A percentile compares a stretch with the other conserved stretches of the same genome.
These are phyloP conservation scores for Leishmania amazonensis DNA, from an alignment of 208 protist genomes.

Conservation along the genomic window DNA sequence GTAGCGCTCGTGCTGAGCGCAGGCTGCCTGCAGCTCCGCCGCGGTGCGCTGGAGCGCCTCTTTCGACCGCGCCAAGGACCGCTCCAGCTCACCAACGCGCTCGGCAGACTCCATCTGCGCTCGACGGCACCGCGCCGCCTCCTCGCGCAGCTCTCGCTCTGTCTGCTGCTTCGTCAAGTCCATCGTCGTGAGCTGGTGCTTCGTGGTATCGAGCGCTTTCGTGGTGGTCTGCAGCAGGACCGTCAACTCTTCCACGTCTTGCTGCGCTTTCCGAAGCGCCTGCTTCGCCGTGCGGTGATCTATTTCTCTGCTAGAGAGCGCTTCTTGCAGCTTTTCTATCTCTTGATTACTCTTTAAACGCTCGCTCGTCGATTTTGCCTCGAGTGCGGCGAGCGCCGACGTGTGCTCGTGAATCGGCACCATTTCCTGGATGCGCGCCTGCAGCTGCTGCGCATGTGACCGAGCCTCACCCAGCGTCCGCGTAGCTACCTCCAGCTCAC, in stretches of 20 bases:
- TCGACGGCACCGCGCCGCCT: conserved; percentile 18
- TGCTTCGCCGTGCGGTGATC: conserved; percentile 16
- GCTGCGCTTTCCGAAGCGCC: conserved; percentile 16
- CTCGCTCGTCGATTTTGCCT: conserved; percentile 12
- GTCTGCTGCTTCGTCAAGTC: conserved; percentile 14
- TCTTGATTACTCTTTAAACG: conserved; percentile 17
- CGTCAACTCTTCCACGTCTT: conserved; percentile 19
- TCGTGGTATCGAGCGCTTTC: conserved; percentile 20
- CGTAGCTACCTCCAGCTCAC: conserved; percentile 3
- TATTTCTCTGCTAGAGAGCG: conserved; percentile 23
- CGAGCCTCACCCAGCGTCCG: conserved; percentile 12
- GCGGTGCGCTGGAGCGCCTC: conserved; percentile 16
- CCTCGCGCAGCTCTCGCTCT: conserved; percentile 28
- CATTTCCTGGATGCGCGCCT: conserved; percentile 23
- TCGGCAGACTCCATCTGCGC: conserved; percentile 15
- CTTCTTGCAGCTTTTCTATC: conserved; percentile 11
- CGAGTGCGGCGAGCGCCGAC: conserved; percentile 20
- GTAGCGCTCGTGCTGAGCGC: conserved; percentile 22
- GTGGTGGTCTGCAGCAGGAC: conserved; percentile 27
- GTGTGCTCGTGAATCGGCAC: conserved; percentile 22
- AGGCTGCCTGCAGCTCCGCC: conserved; percentile 20
- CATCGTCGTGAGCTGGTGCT: conserved; percentile 14
- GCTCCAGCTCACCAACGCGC: conserved; percentile 32
- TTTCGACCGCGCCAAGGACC: conserved; percentile 14
- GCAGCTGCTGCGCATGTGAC: conserved; percentile 19